These are phyloP conservation scores for Sarcodon aspratus DNA, from an alignment of 768 basidiomycete genomes.

Conservation along the genomic window DNA sequence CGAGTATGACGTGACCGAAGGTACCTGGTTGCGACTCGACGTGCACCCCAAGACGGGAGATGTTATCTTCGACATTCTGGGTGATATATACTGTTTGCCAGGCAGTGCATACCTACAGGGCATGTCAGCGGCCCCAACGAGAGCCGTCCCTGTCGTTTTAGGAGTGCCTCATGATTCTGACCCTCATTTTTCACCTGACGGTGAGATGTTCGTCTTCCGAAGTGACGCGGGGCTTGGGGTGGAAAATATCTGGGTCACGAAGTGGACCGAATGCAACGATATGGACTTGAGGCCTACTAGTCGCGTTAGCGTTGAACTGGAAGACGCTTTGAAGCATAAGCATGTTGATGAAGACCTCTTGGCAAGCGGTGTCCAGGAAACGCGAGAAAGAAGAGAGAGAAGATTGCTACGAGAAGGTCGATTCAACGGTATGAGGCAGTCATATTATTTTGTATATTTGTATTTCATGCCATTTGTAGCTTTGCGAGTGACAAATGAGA, in stretches of 20 bases:
- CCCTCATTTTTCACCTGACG: conserved; percentile 61
- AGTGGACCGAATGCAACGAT: conserved; percentile 53
- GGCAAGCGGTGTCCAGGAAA: conserved; percentile 39
- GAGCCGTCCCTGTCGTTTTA: conserved; percentile 46
- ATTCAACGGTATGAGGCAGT: conserved; percentile 23
- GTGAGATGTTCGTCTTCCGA: conserved; percentile 52
- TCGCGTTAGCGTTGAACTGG: conserved; percentile 18
- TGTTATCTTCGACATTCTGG: conserved; percentile 65
- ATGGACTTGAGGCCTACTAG: conserved; percentile 37
- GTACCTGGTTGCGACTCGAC: conserved; percentile 68
- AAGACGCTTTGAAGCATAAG: conserved; percentile 23
- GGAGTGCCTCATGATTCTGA: conserved; percentile 65
- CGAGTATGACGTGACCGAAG: conserved; percentile 59
- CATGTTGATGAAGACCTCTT: conserved; percentile 35
- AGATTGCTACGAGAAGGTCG: conserved; percentile 52
- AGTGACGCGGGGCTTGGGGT: conserved; percentile 66
- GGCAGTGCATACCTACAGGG: conserved; percentile 23
- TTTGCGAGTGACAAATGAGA: conserved; percentile 56
- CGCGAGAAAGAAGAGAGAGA: conserved; percentile 29
- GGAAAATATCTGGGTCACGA: conserved; percentile 64
- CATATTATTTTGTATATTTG: background rate
- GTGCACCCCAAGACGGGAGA: conserved; percentile 62
- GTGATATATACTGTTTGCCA: conserved; percentile 64
- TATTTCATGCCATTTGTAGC: conserved; percentile 14
- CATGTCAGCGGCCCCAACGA: conserved; percentile 12